Evolutionary conservation across 495 filamentous ascomycete species (phyloP).

Genomic region (Staphylotrichum longicolle): DNA sequence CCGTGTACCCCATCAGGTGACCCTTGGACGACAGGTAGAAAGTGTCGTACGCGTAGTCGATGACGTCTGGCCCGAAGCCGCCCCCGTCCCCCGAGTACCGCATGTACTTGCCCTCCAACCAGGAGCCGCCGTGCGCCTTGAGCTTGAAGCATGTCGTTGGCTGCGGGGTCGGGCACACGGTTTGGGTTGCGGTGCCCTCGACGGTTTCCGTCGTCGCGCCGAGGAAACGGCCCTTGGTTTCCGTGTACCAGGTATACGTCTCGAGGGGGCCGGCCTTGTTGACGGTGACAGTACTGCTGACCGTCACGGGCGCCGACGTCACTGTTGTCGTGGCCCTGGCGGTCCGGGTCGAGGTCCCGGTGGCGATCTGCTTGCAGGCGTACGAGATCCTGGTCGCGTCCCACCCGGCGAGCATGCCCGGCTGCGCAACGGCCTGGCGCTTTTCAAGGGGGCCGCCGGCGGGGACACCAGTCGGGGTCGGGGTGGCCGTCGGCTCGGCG

Average conservation of each 20-base stretch:
- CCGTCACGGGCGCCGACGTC: constrained; percentile 3
- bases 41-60: neutral
- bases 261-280: neutral
- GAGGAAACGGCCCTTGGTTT: neutral
- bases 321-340: neutral
- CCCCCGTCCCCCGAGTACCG: neutral
- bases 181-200: neutral
- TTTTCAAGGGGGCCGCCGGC: neutral
- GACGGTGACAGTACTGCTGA: neutral
- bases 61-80: neutral
- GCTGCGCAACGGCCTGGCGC: constrained; percentile 2
- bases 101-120: constrained; percentile 2
- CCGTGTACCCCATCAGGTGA: constrained; percentile 3
- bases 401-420: constrained; percentile 6
- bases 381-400: constrained; percentile 4
- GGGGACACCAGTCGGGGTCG: neutral
- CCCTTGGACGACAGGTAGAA: constrained; percentile 1
- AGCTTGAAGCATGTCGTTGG: neutral
- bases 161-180: constrained; percentile 1
- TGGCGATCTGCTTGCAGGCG: constrained; percentile 6
- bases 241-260: neutral
- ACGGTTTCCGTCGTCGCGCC: neutral
- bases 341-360: neutral
- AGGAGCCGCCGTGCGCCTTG: neutral
- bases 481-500: neutral